phyloP scores from a whole-genome alignment of 768 basidiomycete genomes.

The Harrya chromipes region DNA sequence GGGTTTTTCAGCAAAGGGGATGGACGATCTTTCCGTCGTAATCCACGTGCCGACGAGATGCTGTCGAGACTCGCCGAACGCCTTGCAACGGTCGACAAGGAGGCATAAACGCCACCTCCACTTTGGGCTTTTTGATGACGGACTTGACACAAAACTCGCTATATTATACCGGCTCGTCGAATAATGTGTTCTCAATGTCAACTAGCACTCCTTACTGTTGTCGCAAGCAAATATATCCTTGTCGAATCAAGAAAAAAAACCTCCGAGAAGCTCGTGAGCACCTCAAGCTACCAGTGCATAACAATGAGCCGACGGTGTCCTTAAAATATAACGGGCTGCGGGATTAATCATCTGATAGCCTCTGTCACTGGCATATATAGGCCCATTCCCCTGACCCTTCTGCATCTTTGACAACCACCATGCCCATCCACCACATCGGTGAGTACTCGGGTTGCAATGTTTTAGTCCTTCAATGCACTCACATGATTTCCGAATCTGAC shows the following conservation, averaged over 20 bases:
- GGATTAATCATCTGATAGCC: background rate
- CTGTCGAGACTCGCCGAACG: slow-evolving; percentile 62
- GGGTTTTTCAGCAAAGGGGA: slow-evolving; percentile 51
- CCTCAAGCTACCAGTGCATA: background rate
- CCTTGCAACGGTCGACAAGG: slow-evolving; percentile 55
- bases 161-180: background rate
- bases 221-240: background rate
- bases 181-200: slow-evolving; percentile 10
- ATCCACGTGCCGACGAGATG: slow-evolving; percentile 63
- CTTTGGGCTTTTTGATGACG: background rate
- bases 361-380: too few relatives aligned
- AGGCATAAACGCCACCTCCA: slow-evolving; percentile 28
- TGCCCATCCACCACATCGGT: slow-evolving; percentile 26
- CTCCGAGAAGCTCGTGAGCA: background rate
- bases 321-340: background rate
- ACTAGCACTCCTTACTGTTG: slow-evolving; percentile 9
- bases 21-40: slow-evolving; percentile 65
- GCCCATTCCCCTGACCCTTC: too few relatives aligned
- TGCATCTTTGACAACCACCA: background rate
- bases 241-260: background rate
- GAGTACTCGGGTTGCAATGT: too few relatives aligned
- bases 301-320: too few relatives aligned
- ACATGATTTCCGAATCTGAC: too few relatives aligned
- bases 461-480: too few relatives aligned
- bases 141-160: background rate